phyloP scores from a whole-genome alignment of 768 basidiomycete species.

The Trametes cinnabarina region DNA sequence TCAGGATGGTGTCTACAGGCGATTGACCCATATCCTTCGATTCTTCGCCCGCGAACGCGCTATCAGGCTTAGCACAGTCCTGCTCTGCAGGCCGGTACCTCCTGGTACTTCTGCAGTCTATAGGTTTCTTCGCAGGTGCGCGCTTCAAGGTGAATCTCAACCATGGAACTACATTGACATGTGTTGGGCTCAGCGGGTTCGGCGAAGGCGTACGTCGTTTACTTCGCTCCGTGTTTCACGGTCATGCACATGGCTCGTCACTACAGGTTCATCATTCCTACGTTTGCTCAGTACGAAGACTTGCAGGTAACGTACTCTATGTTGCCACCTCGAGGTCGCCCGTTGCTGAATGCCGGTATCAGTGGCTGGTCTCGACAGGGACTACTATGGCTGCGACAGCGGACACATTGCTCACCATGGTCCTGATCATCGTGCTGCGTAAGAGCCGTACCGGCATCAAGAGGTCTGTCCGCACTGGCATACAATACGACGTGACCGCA shows the following conservation, averaged over 20 bases:
- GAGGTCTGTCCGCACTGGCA: background rate
- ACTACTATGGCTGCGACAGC: background rate
- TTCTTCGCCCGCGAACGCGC: too few relatives aligned
- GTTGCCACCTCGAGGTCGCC: background rate
- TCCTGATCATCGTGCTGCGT: background rate
- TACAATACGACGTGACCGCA: too few relatives aligned
- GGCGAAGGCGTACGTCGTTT: background rate
- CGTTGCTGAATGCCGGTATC: background rate
- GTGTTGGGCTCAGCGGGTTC: too few relatives aligned
- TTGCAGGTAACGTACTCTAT: background rate
- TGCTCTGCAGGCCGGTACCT: too few relatives aligned
- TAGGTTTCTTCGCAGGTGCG: too few relatives aligned
- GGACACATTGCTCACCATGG: background rate
- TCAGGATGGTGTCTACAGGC: too few relatives aligned
- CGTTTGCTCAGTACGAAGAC: background rate
- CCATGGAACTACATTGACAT: too few relatives aligned
- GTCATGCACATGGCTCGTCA: background rate
- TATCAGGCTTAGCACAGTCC: too few relatives aligned
- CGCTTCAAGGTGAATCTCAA: too few relatives aligned
- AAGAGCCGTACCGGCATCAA: constrained; percentile 6
- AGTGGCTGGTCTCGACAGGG: constrained; percentile 1
- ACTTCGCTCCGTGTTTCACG: background rate
- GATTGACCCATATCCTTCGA: too few relatives aligned
- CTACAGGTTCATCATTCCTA: background rate
- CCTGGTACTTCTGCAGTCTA: too few relatives aligned